A percentile compares a stretch with the other conserved stretches of the same genome.
Evolutionary conservation across 345 rosid species (phyloP).

Genomic region (Bretschneidera sinensis): DNA sequence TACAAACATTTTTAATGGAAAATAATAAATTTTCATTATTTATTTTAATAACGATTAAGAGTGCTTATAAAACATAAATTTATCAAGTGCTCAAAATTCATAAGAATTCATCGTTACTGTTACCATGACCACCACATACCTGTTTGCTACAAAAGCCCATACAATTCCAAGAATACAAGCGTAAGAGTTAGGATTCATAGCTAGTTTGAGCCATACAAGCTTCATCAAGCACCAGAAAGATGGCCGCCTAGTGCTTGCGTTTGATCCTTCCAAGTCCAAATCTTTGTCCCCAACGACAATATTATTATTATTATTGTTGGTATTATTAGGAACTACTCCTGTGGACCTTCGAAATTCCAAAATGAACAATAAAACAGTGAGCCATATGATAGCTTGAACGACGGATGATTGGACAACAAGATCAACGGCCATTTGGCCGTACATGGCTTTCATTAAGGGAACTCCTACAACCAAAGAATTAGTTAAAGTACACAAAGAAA

Average conservation of each 20-base stretch:
- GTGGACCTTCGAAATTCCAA: constrained; percentile 54
- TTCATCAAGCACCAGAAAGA: constrained; percentile 50
- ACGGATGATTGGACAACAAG: constrained; percentile 73
- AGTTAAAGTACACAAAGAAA: constrained; percentile 60
- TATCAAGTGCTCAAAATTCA: too few relatives aligned
- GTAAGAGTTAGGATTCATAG: constrained; percentile 62
- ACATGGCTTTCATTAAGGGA: constrained; percentile 69
- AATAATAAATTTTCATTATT: too few relatives aligned
- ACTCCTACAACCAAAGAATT: constrained; percentile 73
- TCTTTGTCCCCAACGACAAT: too few relatives aligned
- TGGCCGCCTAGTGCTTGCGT: constrained; percentile 12
- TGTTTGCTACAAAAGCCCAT: constrained; percentile 69
- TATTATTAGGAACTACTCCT: background rate
- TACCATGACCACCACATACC: too few relatives aligned
- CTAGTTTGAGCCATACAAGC: constrained; percentile 52
- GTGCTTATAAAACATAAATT: too few relatives aligned
- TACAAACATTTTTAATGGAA: too few relatives aligned
- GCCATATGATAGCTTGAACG: constrained; percentile 69
- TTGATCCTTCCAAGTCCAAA: constrained; percentile 23
- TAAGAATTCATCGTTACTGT: too few relatives aligned
- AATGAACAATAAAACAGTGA: constrained; percentile 58
- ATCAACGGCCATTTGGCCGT: constrained; percentile 62
- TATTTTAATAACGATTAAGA: too few relatives aligned
- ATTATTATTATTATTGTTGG: background rate
- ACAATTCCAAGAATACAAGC: constrained; percentile 67